phyloP scores from a whole-genome alignment of 2,329 filamentous ascomycete species.

The Trichoderma gracile region DNA sequence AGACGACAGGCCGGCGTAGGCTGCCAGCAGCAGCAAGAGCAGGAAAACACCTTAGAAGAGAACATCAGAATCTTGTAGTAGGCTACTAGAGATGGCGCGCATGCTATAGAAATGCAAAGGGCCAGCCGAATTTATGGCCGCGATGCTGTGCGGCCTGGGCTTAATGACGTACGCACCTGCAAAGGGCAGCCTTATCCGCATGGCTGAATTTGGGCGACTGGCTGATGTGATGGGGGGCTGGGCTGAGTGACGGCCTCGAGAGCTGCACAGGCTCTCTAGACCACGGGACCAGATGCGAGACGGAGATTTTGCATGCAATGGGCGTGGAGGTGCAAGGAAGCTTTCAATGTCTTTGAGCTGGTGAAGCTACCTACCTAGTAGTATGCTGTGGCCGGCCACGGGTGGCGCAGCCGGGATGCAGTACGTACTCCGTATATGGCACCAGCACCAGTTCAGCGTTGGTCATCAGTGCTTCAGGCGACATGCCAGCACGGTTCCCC shows the following conservation, averaged over 20 bases:
- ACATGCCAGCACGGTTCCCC: conserved; percentile 4
- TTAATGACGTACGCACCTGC: conserved; percentile 62
- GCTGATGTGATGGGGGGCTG: not conserved
- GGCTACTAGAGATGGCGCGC: not conserved
- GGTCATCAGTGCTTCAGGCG: not conserved
- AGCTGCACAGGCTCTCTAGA: conserved; percentile 19
- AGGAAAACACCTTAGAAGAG: conserved; percentile 61
- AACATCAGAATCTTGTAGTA: conserved; percentile 1
- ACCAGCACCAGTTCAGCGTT: not conserved
- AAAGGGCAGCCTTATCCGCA: conserved; percentile 87
- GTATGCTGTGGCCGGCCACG: conserved; percentile 1
- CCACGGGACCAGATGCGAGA: not conserved
- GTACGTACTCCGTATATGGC: conserved; percentile 4
- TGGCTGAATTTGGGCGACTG: conserved; percentile 38
- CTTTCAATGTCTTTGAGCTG: conserved; percentile 1
- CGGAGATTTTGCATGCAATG: conserved; percentile 5
- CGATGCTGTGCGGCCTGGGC: conserved; percentile 9
- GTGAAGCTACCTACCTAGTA: too few relatives aligned
- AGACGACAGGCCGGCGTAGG: conserved; percentile 75
- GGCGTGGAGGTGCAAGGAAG: conserved; percentile 12
- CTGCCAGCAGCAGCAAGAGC: conserved; percentile 71
- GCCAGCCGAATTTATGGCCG: not conserved
- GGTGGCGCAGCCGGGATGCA: conserved; percentile 15
- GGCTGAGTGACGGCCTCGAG: conserved; percentile 1
- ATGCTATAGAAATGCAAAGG: not conserved